Conservation (phyloP, 2,329 filamentous ascomycete genomes). For the Fusarium aywerte region DNA sequence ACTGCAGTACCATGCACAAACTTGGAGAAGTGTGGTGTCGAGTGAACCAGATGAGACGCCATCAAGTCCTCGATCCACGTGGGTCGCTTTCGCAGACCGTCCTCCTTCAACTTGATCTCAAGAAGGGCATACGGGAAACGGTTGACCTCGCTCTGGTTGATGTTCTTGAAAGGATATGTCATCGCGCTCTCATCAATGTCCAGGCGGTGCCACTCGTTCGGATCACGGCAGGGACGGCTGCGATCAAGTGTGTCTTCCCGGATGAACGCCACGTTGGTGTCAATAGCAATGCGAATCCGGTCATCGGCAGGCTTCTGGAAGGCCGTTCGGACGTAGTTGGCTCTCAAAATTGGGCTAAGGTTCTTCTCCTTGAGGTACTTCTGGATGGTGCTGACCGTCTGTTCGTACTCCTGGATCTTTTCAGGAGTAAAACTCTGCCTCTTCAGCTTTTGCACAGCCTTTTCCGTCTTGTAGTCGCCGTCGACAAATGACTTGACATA, state of each 20-base stretch:
- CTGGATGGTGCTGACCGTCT: slow-evolving; percentile 80
- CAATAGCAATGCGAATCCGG: slow-evolving; percentile 89
- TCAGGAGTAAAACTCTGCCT: slow-evolving; percentile 74
- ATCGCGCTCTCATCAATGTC: slow-evolving; percentile 88
- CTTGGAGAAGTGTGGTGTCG: slow-evolving; percentile 92
- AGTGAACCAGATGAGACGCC: slow-evolving; percentile 90
- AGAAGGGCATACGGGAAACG: slow-evolving; percentile 91
- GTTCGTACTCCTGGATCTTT: slow-evolving; percentile 75
- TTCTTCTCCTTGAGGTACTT: slow-evolving; percentile 80
- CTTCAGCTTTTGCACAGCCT: slow-evolving; percentile 87
- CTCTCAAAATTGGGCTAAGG: slow-evolving; percentile 85
- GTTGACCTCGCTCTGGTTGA: slow-evolving; percentile 90
- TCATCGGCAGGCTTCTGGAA: slow-evolving; percentile 97
- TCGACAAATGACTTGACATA: slow-evolving; percentile 89
- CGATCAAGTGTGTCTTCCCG: slow-evolving; percentile 79
- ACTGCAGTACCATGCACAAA: slow-evolving; percentile 94
- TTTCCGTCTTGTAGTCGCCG: slow-evolving; percentile 91
- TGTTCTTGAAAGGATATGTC: slow-evolving; percentile 85
- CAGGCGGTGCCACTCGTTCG: slow-evolving; percentile 86
- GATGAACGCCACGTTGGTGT: slow-evolving; percentile 92
- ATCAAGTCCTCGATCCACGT: slow-evolving; percentile 94
- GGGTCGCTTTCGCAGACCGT: slow-evolving; percentile 72
- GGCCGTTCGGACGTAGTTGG: slow-evolving; percentile 92
- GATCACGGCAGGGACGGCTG: slow-evolving; percentile 88
- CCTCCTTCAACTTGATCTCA: slow-evolving; percentile 88